Evolutionary conservation across 1,139 yeast species (phyloP).

Genomic region (Insectozyma bohioensis): DNA sequence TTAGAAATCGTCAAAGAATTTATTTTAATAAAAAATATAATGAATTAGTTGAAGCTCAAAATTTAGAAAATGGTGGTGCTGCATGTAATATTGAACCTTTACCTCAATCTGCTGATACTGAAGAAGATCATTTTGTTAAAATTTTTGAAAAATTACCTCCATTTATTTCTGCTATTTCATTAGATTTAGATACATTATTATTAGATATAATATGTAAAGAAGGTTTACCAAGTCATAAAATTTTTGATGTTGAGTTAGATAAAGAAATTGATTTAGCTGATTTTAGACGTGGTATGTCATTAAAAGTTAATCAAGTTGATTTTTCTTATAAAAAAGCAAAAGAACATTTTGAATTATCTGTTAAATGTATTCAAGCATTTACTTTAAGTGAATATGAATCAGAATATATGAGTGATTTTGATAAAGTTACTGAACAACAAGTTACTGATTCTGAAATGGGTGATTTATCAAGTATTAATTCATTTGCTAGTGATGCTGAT

Average conservation of each 20-base stretch:
- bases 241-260: conserved; percentile 24
- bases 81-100: conserved; percentile 1
- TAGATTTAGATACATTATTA: conserved; percentile 28
- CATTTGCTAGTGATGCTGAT: conserved; percentile 20
- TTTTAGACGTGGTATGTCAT: conserved; percentile 41
- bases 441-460: conserved; percentile 28
- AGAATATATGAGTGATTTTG: conserved; percentile 39
- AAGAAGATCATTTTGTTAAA: conserved; percentile 16
- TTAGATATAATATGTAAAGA: conserved; percentile 44
- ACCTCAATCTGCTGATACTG: not conserved
- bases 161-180: conserved; percentile 25
- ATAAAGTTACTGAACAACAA: conserved; percentile 24
- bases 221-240: conserved; percentile 35
- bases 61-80: conserved; percentile 3
- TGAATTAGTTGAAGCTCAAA: conserved; percentile 9
- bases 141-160: conserved; percentile 35
- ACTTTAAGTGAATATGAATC: conserved; percentile 41
- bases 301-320: conserved; percentile 23
- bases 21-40: conserved; percentile 28
- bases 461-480: conserved; percentile 38
- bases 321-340: conserved; percentile 24
- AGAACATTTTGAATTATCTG: conserved; percentile 20
- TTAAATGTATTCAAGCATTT: conserved; percentile 29
- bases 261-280: conserved; percentile 36
- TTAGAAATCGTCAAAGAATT: conserved; percentile 29